Conservation (phyloP, 306 rosid species). For the Spatholobus suberectus region DNA sequence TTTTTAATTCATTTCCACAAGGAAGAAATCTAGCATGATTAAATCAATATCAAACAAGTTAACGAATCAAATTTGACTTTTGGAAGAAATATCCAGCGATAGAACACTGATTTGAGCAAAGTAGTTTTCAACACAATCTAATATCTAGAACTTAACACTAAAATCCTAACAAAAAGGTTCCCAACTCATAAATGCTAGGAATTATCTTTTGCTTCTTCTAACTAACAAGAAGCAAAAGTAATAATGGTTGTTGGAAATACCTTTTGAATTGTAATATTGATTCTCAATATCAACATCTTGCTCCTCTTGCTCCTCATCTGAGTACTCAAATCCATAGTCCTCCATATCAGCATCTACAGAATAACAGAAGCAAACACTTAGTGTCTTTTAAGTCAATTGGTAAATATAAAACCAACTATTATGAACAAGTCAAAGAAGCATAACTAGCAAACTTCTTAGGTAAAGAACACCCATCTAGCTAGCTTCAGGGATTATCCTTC, state of each 20-base stretch:
- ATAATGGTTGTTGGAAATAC: conserved; percentile 40
- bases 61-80: not conserved
- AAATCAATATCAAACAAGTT: conserved; percentile 8
- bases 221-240: not conserved
- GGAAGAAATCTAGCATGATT: conserved; percentile 32
- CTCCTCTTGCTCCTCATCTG: conserved; percentile 99
- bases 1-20: conserved; percentile 15
- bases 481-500: not conserved
- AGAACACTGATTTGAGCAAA: conserved; percentile 32
- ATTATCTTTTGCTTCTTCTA: conserved; percentile 6
- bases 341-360: conserved; percentile 97
- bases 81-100: not conserved
- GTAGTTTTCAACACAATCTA: conserved; percentile 3
- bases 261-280: conserved; percentile 96
- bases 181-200: not conserved
- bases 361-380: conserved; percentile 25
- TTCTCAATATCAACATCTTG: conserved; percentile 99
- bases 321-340: conserved; percentile 96
- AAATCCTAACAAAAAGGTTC: conserved; percentile 19
- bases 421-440: conserved; percentile 1
- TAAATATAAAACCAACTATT: conserved; percentile 6
- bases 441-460: conserved; percentile 16
- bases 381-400: not conserved
- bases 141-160: not conserved
- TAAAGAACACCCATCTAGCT: conserved; percentile 16